Percentiles rank a stretch among this genome's conserved stretches.
These are phyloP conservation scores for Zygosaccharomyces gambellarensis DNA, from an alignment of 805 yeast species.

Conservation along the genomic window DNA sequence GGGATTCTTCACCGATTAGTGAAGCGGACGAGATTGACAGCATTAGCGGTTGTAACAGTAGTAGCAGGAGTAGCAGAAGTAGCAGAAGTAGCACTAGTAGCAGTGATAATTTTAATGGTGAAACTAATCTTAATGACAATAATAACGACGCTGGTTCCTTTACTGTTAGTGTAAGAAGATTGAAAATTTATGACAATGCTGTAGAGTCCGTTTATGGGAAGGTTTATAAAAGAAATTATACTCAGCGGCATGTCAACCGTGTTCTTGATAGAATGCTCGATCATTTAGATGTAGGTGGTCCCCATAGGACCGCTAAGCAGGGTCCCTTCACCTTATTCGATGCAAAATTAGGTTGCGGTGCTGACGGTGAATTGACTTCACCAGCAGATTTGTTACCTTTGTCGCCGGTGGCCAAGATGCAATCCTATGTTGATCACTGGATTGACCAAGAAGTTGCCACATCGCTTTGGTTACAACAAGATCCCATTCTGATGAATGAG, in stretches of 20 bases:
- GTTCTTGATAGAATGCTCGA: conserved; percentile 17
- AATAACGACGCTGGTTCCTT: conserved; percentile 13
- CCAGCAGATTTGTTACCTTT: neutral
- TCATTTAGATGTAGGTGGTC: conserved; percentile 1
- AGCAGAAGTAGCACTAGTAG: neutral
- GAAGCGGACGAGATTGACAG: neutral
- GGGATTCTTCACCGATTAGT: neutral
- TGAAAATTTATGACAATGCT: conserved; percentile 29
- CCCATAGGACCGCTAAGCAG: conserved; percentile 1
- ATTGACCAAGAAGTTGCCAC: conserved; percentile 14
- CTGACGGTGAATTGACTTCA: conserved; percentile 1
- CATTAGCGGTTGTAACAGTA: neutral
- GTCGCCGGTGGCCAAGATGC: neutral
- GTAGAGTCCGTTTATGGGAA: conserved; percentile 24
- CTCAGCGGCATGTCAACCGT: conserved; percentile 22
- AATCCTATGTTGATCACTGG: conserved; percentile 7
- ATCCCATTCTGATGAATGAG: conserved; percentile 15
- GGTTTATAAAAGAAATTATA: conserved; percentile 12
- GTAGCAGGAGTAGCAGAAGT: neutral
- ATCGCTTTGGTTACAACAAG: conserved; percentile 16
- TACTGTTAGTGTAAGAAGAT: conserved; percentile 31
- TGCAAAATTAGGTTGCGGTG: neutral
- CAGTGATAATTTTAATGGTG: conserved; percentile 4
- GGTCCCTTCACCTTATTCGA: conserved; percentile 20
- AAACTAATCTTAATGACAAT: neutral